Evolutionary conservation across 352 stramenopile genomes (phyloP).

Genomic region (Phytophthora syringae): DNA sequence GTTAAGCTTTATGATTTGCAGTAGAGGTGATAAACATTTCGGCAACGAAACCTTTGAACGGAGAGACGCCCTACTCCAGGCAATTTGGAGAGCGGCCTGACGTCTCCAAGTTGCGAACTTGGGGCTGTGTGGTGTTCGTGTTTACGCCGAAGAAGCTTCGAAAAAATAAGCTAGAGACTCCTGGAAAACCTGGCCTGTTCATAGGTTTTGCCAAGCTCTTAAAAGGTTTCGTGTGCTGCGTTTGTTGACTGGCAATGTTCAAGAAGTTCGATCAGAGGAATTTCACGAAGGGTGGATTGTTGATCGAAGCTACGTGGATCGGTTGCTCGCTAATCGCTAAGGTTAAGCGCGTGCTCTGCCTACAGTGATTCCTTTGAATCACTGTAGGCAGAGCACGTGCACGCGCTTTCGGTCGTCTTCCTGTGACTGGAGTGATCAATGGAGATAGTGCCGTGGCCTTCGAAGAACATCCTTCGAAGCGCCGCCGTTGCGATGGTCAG

Average conservation of each 20-base stretch:
- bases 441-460: neutral
- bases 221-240: slow-evolving; percentile 1
- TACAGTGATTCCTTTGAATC: neutral
- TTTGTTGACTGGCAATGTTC: slow-evolving; percentile 1
- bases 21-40: slow-evolving; percentile 12
- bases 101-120: slow-evolving; percentile 15
- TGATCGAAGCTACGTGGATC: slow-evolving; percentile 7
- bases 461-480: slow-evolving; percentile 9
- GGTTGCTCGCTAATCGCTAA: slow-evolving; percentile 1
- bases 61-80: slow-evolving; percentile 7
- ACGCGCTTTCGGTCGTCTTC: neutral
- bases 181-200: slow-evolving; percentile 8
- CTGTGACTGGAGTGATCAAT: neutral
- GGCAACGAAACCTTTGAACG: neutral
- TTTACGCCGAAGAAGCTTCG: slow-evolving; percentile 16
- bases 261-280: slow-evolving; percentile 5
- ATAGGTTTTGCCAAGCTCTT: slow-evolving; percentile 11
- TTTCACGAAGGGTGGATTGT: slow-evolving; percentile 12
- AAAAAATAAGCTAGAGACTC: slow-evolving; percentile 1
- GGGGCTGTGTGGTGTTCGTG: slow-evolving; percentile 6
- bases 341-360: neutral
- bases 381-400: too few relatives aligned
- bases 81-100: slow-evolving; percentile 9
- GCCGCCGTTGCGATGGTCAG: slow-evolving; percentile 16
- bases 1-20: slow-evolving; percentile 1